Evolutionary conservation across 176 grass and related monocot species (phyloP), one percentile per base, ranked within the genome.

Genomic region (Zea mays): DNA sequence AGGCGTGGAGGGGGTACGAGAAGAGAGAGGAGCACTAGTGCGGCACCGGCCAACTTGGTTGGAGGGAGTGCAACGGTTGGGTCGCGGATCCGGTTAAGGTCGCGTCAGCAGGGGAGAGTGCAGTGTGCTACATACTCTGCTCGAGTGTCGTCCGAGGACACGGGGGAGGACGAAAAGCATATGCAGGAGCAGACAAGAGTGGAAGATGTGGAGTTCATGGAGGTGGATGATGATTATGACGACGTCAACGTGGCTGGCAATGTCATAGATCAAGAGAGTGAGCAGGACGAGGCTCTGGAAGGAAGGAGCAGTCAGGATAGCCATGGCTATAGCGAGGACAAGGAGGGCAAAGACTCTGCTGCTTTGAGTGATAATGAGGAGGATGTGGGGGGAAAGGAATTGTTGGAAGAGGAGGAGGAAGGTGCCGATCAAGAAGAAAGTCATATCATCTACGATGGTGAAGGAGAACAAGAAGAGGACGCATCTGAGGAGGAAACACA

Each of bases 61-160:
- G 60, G 27, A 27, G 27, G 27, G 27, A 27, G 27, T 27, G 67
- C 38, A 11, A 46, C 5, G 15, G 60, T 79, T 13, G 74, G 59
- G 16, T 83, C 80, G 9, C 72, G 68, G 51, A 6, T 65, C 14
- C 51, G 60, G 37, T 78, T 74, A 51, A 62, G 74, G 3, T 33
- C 62, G 14, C 50, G 60, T 8, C 44, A 41, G 7, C 60, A 65
- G 20, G 15, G 35, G 8, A 73, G 54, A 36, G 74, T 20, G 47
- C 33, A 37, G 35, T 3, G 27, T 27, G 27, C 27, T 27, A 27
- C 27, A 27, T 27, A 54, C 52, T 20, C 16, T 68, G 69, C 62
- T 49, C 42, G 15, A 1, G 34, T 41, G 69, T 44, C 52, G 27
- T 57, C 57, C 1, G 47, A 72, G 7, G 57, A 84, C 2, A 36